These are phyloP conservation scores for Solanum gandarillasii DNA, from an alignment of 257 asterid species.

Conservation along the genomic window DNA sequence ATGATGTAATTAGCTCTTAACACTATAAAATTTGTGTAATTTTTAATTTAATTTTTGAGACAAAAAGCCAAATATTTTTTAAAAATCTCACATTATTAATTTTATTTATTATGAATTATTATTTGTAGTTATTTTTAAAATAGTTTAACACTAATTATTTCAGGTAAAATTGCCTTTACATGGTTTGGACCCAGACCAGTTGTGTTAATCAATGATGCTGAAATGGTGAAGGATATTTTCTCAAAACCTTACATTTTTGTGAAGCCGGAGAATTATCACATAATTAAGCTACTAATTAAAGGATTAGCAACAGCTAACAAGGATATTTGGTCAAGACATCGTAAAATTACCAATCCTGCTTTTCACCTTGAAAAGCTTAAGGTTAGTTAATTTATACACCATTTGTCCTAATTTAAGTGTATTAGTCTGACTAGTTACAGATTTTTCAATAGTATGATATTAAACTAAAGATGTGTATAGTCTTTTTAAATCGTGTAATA, in stretches of 20 bases:
- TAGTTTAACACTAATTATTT: background rate
- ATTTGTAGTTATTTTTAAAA: background rate
- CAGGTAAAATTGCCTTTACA: constrained; percentile 31
- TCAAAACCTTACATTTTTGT: constrained; percentile 26
- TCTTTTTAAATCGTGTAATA: no score
- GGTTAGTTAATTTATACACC: constrained; percentile 6
- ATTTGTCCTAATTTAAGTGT: no score
- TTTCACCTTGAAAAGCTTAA: constrained; percentile 39
- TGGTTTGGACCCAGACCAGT: constrained; percentile 38
- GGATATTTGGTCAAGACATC: constrained; percentile 45
- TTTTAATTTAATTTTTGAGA: no score
- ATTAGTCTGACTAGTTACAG: no score
- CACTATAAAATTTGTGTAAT: no score
- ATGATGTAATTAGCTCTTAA: no score
- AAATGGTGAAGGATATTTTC: constrained; percentile 26
- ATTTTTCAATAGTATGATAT: no score
- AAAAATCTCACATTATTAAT: background rate
- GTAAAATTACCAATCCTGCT: constrained; percentile 40
- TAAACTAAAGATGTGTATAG: no score
- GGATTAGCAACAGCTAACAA: constrained; percentile 30
- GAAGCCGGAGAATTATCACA: constrained; percentile 17
- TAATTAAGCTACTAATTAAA: constrained; percentile 15
- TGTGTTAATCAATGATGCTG: constrained; percentile 28
- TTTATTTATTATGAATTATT: background rate
- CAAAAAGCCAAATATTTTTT: no score